Evolutionary conservation across 805 yeast species (phyloP).

Genomic region (Candida broadrunensis): DNA sequence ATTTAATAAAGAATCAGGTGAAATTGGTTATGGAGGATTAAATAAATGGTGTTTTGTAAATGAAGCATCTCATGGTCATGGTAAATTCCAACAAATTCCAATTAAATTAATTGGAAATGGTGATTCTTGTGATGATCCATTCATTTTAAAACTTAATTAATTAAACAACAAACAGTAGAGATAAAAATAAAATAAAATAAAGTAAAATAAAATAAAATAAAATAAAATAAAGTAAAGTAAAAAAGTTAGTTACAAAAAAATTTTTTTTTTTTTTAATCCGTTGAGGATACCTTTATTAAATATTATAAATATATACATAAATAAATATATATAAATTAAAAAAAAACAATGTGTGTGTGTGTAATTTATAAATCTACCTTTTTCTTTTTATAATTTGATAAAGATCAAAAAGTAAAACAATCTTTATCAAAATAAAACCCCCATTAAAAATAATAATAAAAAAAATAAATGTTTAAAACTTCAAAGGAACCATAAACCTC

Average conservation of each 20-base stretch:
- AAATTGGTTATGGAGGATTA: constrained; percentile 60
- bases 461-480: neutral
- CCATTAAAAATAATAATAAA: neutral
- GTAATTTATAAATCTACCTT: constrained; percentile 19
- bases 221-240: neutral
- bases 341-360: neutral
- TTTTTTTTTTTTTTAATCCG: constrained; percentile 23
- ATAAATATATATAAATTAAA: constrained; percentile 11
- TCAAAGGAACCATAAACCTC: neutral
- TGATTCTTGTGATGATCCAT: constrained; percentile 12
- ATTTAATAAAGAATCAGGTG: constrained; percentile 42
- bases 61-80: constrained; percentile 27
- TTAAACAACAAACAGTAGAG: too few relatives aligned
- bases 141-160: constrained; percentile 3
- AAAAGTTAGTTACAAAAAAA: neutral
- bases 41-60: constrained; percentile 55
- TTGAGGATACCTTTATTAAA: constrained; percentile 36
- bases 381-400: constrained; percentile 19
- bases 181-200: neutral
- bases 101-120: constrained; percentile 13
- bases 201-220: too few relatives aligned
- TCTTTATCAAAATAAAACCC: constrained; percentile 9
- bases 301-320: constrained; percentile 11
- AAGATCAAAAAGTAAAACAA: constrained; percentile 1
- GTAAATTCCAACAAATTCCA: constrained; percentile 20